phyloP scores from a whole-genome alignment of 345 rosid species.

The Eucalyptus cladocalyx region DNA sequence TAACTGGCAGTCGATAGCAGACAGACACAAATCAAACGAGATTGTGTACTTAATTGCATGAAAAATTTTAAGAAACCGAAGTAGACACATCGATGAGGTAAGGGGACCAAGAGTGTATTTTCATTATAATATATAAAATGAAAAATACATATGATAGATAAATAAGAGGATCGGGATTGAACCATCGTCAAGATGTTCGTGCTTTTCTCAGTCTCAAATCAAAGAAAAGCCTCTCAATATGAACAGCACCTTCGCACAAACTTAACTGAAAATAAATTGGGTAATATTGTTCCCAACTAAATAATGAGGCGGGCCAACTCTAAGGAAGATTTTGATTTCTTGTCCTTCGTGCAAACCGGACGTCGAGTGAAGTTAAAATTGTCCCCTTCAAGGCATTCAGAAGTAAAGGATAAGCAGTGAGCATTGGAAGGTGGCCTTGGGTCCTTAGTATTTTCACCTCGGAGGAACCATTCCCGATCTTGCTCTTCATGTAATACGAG shows the following conservation, averaged over 20 bases:
- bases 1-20: background rate
- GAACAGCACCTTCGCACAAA: background rate
- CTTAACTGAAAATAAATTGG: background rate
- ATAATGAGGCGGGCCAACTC: background rate
- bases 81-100: background rate
- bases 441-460: conserved; percentile 3
- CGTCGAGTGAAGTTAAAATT: background rate
- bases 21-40: background rate
- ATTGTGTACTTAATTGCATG: background rate
- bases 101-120: background rate
- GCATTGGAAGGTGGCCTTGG: conserved; percentile 14
- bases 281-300: background rate
- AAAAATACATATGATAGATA: background rate
- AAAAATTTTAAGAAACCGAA: background rate
- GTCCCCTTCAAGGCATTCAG: background rate
- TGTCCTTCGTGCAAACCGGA: background rate
- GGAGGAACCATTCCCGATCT: conserved; percentile 1
- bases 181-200: background rate
- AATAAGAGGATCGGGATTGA: background rate
- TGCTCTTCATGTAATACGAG: conserved; percentile 5
- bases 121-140: rapidly evolving
- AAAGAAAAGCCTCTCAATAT: background rate
- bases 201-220: background rate
- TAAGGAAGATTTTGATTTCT: background rate
- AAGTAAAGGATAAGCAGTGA: conserved; percentile 7